Percentiles rank a stretch among this genome's conserved stretches.
Evolutionary conservation across 768 basidiomycete genomes (phyloP).

Genomic region (Tylopilus sp.): DNA sequence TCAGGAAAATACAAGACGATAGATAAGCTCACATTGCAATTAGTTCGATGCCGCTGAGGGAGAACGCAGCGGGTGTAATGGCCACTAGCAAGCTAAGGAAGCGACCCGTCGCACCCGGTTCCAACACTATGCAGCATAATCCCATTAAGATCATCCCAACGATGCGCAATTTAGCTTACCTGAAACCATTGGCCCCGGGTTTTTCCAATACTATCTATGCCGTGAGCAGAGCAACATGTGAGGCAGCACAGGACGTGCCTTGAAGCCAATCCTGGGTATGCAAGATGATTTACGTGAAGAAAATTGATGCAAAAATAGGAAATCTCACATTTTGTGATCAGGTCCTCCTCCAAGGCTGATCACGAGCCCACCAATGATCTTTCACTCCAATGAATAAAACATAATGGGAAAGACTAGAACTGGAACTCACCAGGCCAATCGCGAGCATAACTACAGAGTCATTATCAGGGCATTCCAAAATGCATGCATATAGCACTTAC

Average conservation of each 20-base stretch:
- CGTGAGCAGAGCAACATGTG: neutral
- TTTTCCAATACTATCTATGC: slow-evolving; percentile 18
- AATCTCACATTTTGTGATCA: slow-evolving; percentile 36
- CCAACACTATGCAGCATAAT: slow-evolving; percentile 8
- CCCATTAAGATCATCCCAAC: neutral
- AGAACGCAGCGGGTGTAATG: slow-evolving; percentile 49
- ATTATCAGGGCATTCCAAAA: neutral
- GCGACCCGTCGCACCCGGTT: slow-evolving; percentile 20
- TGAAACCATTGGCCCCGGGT: slow-evolving; percentile 26
- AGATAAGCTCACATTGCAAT: slow-evolving; percentile 54
- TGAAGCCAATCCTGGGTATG: slow-evolving; percentile 17
- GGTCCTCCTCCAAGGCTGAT: slow-evolving; percentile 59
- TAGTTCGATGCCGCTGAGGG: slow-evolving; percentile 74
- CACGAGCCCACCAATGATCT: slow-evolving; percentile 43
- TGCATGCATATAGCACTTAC: slow-evolving; percentile 6
- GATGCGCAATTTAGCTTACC: neutral
- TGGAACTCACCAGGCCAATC: slow-evolving; percentile 28
- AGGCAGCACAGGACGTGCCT: neutral
- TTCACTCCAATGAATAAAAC: neutral
- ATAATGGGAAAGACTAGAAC: neutral
- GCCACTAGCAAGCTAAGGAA: slow-evolving; percentile 22
- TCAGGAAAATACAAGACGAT: slow-evolving; percentile 7
- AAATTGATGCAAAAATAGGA: slow-evolving; percentile 26
- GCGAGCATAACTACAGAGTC: slow-evolving; percentile 33
- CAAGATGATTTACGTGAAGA: slow-evolving; percentile 10